Evolutionary conservation across 108 stramenopile species (phyloP).

Genomic region (Fistulifera solaris): DNA sequence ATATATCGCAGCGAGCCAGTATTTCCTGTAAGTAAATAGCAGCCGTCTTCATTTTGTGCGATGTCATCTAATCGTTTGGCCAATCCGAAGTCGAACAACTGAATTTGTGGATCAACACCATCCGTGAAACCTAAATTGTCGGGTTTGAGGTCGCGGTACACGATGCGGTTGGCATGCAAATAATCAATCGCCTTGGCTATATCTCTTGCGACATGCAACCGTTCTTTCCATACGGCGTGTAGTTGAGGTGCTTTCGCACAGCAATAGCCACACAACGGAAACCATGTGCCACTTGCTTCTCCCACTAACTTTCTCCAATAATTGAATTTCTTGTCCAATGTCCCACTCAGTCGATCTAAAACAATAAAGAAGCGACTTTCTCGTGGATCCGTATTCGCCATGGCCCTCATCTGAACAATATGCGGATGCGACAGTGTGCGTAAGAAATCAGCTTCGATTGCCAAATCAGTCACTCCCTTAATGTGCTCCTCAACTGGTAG

Average conservation of each 20-base stretch:
- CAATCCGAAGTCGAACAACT: constrained; percentile 78
- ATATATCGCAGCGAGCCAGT: constrained; percentile 68
- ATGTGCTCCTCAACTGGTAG: constrained; percentile 71
- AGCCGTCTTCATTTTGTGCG: constrained; percentile 34
- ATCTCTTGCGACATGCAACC: constrained; percentile 50
- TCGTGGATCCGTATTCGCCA: constrained; percentile 74
- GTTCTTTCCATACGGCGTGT: constrained; percentile 68
- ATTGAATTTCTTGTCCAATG: constrained; percentile 66
- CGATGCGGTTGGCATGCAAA: constrained; percentile 59
- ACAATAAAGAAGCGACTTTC: constrained; percentile 75
- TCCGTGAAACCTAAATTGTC: constrained; percentile 70
- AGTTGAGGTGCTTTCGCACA: constrained; percentile 61
- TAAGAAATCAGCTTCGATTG: constrained; percentile 79
- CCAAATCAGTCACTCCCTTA: constrained; percentile 81
- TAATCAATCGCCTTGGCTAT: constrained; percentile 72
- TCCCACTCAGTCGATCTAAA: constrained; percentile 55
- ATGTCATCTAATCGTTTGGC: constrained; percentile 55
- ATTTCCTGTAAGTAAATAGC: constrained; percentile 71
- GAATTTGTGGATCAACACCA: constrained; percentile 33
- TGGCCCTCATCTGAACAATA: constrained; percentile 67
- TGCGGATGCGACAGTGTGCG: constrained; percentile 51
- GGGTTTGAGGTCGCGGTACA: constrained; percentile 58
- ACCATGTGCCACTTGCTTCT: constrained; percentile 46
- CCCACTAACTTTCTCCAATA: constrained; percentile 63
- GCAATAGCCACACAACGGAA: constrained; percentile 59